Conservation (phyloP, 257 asterid genomes). For the Plantago elongata region DNA sequence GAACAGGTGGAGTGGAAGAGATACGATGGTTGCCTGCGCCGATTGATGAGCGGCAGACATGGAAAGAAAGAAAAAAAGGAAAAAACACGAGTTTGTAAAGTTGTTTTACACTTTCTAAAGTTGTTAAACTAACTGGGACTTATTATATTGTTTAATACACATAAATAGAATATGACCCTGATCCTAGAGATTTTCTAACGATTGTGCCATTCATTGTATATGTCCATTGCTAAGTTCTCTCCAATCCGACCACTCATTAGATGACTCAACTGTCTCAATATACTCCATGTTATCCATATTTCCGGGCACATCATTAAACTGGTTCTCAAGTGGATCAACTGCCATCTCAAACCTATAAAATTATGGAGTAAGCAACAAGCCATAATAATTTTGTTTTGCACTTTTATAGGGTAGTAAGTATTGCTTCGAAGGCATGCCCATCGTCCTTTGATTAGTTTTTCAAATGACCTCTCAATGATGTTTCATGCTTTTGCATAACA, state of each 20-base stretch:
- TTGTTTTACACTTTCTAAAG: too few relatives aligned
- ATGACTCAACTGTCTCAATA: not conserved
- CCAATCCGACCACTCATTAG: not conserved
- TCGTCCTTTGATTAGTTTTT: not conserved
- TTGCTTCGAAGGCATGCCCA: not conserved
- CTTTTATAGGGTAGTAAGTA: not conserved
- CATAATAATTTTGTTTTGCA: not conserved
- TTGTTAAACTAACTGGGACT: too few relatives aligned
- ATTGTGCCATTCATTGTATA: too few relatives aligned
- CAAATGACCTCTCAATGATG: constrained; percentile 3
- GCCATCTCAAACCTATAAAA: not conserved
- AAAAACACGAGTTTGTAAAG: too few relatives aligned
- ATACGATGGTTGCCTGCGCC: too few relatives aligned
- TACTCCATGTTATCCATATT: not conserved
- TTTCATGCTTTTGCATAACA: too few relatives aligned
- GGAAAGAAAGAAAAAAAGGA: too few relatives aligned
- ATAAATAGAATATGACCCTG: too few relatives aligned
- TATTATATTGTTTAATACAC: too few relatives aligned
- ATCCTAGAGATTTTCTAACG: too few relatives aligned
- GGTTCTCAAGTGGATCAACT: not conserved
- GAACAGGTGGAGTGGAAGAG: too few relatives aligned
- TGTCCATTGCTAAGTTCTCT: constrained; percentile 3
- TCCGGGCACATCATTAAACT: not conserved
- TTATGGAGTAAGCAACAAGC: constrained; percentile 2
- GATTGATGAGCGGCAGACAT: too few relatives aligned